phyloP scores from a whole-genome alignment of 169 alveolate species.

The Eimeria praecox region DNA sequence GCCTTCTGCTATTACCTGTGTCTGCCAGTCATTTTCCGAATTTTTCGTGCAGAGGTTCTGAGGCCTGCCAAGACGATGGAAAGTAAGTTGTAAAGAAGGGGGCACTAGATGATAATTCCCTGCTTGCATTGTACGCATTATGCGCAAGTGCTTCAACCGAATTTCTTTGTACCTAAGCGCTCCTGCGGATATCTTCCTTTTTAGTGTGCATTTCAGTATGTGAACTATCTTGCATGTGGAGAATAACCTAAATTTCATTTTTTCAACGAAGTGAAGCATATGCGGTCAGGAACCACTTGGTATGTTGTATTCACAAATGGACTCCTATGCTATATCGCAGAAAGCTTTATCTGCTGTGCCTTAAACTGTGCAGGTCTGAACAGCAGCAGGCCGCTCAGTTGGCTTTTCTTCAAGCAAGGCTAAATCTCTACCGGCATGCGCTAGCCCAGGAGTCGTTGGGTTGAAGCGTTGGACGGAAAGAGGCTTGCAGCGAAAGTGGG shows the following conservation, averaged over 20 bases:
- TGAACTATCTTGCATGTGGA: not conserved
- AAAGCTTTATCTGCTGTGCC: not conserved
- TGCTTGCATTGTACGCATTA: not conserved
- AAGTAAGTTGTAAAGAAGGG: not conserved
- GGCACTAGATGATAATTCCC: not conserved
- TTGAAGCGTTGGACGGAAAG: not conserved
- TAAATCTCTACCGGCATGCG: constrained; percentile 60
- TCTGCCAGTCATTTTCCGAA: not conserved
- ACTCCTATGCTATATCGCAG: not conserved
- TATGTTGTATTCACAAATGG: not conserved
- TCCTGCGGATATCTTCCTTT: not conserved
- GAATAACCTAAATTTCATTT: not conserved
- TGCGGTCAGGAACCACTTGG: not conserved
- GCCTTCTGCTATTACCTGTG: not conserved
- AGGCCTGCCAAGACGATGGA: not conserved
- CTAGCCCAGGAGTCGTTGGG: constrained; percentile 24
- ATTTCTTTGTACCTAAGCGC: not conserved
- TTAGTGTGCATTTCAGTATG: not conserved
- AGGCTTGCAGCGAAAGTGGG: not conserved
- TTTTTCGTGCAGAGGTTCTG: constrained; percentile 5
- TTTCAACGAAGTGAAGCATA: not conserved
- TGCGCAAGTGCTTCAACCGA: not conserved
- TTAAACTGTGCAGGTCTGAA: not conserved
- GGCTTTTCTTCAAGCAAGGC: constrained; percentile 61
- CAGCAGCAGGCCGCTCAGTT: constrained; percentile 42